A percentile compares a stretch with the other conserved stretches of the same genome.
Evolutionary conservation across 345 rosid genomes (phyloP).

Genomic region (Conringia planisiliqua): DNA sequence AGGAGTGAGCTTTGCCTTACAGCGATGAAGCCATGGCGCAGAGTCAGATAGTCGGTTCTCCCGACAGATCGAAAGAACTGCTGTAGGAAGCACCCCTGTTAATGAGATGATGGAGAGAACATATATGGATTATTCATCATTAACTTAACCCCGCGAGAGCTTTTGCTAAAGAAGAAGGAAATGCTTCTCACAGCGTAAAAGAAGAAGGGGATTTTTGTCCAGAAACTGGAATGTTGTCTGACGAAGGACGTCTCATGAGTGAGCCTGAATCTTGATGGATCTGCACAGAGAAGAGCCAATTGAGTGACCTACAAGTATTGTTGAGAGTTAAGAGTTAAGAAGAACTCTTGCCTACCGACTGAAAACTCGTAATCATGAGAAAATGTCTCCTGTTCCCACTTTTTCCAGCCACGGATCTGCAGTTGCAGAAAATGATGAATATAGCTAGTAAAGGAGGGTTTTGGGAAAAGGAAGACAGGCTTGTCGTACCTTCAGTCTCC

Average conservation of each 20-base stretch:
- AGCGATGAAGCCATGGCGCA: constrained; percentile 77
- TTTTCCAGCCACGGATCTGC: constrained; percentile 88
- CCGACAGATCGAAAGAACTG: constrained; percentile 79
- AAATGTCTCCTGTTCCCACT: constrained; percentile 74
- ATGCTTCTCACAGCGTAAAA: constrained; percentile 52
- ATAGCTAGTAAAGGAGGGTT: not conserved
- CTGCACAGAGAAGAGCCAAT: constrained; percentile 34
- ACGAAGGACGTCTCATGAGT: constrained; percentile 84
- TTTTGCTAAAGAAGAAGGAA: not conserved
- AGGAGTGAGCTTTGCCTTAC: constrained; percentile 42
- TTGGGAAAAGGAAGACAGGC: not conserved
- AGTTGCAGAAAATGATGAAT: constrained; percentile 2
- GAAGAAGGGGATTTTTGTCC: constrained; percentile 72
- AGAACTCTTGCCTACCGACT: constrained; percentile 41
- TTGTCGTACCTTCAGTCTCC: constrained; percentile 67
- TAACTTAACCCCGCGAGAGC: not conserved
- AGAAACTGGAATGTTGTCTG: constrained; percentile 68
- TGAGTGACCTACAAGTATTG: not conserved
- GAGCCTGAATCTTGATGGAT: constrained; percentile 83
- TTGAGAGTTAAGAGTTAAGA: not conserved
- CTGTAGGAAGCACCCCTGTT: constrained; percentile 81
- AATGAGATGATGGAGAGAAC: constrained; percentile 10
- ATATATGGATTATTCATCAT: not conserved
- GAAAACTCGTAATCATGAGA: constrained; percentile 77
- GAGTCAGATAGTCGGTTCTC: constrained; percentile 72